Base-by-base conservation (phyloP, 768 basidiomycete species). In the Cystofilobasidium bisporidii region DNA sequence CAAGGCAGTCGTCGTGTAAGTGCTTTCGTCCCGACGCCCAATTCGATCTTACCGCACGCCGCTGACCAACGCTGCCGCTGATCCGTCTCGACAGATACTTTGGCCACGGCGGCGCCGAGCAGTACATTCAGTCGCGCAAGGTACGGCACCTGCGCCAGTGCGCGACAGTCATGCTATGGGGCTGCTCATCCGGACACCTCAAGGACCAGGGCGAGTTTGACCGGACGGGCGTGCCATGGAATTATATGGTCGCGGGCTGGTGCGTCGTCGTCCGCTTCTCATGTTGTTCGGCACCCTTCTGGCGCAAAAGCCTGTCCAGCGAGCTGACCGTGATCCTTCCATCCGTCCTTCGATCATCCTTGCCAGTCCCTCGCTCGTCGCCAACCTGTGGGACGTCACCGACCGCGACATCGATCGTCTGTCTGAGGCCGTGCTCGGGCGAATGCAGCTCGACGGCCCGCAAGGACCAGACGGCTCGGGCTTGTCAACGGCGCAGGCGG, bases 201-300 rank as follows among this genome's bases (percentile, higher is more conserved):
- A 82, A 83, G 64, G 89, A 94, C 58, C 89, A 90, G 85, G 96
- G 96, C 4, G 91, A 96, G 71, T 93, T 92, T 73, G 96, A 98
- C 73, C 82, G 89, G 14, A 82, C 84, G 18, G 96, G 96, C 24
- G 97, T 91, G 18, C 91, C 96, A 0, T 86, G 89, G 76, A 86
- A 91, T 72, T 99, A 99, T 76, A 90, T 97, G 88, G 75, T 97
- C n/a, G 90, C 87, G 48, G 96, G 94, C 73, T 94, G 93, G 94
- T 97, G 73, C 74, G 92, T 82, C 15, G n/a, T 15, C 22, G 9
- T 4, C 12, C 47, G 5, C 30, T 22, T n/a, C 28, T 30, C 63
- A n/a, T n/a, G n/a, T n/a, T n/a, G n/a, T n/a, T n/a, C n/a, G n/a
- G n/a, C n/a, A n/a, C n/a, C n/a, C n/a, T n/a, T n/a, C n/a, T n/a